Evolutionary conservation across 1,284 basidiomycete genomes (phyloP).

Genomic region (Trichosporon sp.): DNA sequence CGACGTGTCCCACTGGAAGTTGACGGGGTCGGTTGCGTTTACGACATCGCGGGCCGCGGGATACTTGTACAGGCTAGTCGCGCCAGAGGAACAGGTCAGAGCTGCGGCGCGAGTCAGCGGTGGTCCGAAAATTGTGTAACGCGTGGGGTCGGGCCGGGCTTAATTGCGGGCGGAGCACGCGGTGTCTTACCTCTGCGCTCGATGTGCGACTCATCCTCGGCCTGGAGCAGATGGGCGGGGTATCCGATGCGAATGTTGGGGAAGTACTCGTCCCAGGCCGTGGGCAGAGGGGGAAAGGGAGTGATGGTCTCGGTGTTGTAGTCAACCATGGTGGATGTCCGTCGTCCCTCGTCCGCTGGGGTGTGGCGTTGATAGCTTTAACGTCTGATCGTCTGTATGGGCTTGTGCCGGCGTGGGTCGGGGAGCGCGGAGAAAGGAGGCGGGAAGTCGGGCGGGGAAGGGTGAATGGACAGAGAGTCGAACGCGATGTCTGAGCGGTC

Average conservation of each 20-base stretch:
- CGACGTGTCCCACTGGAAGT: slow-evolving; percentile 67
- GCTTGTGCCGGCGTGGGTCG: neutral
- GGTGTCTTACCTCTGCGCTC: neutral
- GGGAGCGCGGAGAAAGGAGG: too few relatives aligned
- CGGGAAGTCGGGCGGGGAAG: too few relatives aligned
- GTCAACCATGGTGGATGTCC: neutral
- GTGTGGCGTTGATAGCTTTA: neutral
- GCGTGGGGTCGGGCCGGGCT: neutral
- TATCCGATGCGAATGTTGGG: slow-evolving; percentile 9
- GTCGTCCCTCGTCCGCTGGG: neutral
- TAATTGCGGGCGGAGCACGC: neutral
- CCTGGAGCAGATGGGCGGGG: neutral
- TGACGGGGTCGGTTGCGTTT: slow-evolving; percentile 57
- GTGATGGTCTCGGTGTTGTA: slow-evolving; percentile 5
- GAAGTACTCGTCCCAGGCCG: neutral
- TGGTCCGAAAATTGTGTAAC: neutral
- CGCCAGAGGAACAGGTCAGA: slow-evolving; percentile 2
- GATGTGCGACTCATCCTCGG: neutral
- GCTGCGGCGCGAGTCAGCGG: neutral
- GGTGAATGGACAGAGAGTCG: neutral
- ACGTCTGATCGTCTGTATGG: neutral
- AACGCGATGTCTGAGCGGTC: neutral
- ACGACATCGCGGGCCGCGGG: slow-evolving; percentile 59
- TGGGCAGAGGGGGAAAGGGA: neutral
- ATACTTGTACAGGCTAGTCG: slow-evolving; percentile 58